Evolutionary conservation across 805 yeast species (phyloP).

Genomic region (Ogataea minuta): DNA sequence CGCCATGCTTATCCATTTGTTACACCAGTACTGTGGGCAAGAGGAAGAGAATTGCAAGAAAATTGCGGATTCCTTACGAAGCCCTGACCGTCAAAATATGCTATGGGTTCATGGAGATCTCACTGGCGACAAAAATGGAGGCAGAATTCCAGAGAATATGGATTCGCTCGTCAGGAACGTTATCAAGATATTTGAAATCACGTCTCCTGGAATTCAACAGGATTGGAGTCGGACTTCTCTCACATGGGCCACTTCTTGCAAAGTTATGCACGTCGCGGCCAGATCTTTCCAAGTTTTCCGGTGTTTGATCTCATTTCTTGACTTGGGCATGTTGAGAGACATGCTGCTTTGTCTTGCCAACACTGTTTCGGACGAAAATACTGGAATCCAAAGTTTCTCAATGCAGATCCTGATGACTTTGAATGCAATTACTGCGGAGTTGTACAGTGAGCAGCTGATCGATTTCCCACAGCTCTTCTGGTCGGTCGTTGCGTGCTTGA

Average conservation of each 20-base stretch:
- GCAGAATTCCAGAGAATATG: slow-evolving; percentile 84
- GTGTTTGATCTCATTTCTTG: slow-evolving; percentile 74
- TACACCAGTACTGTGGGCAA: slow-evolving; percentile 58
- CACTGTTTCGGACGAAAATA: slow-evolving; percentile 84
- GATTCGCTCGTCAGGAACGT: slow-evolving; percentile 66
- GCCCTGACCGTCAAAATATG: slow-evolving; percentile 45
- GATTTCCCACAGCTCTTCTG: slow-evolving; percentile 93
- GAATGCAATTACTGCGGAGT: slow-evolving; percentile 86
- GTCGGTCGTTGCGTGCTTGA: slow-evolving; percentile 89
- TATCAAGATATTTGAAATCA: slow-evolving; percentile 51
- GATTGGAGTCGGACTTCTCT: slow-evolving; percentile 86
- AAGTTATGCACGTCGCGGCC: slow-evolving; percentile 95
- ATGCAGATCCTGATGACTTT: slow-evolving; percentile 96
- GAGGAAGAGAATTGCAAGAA: slow-evolving; percentile 53
- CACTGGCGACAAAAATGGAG: slow-evolving; percentile 71
- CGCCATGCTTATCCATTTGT: slow-evolving; percentile 66
- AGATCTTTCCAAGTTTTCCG: slow-evolving; percentile 93
- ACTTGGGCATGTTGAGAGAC: slow-evolving; percentile 85
- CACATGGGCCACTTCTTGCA: slow-evolving; percentile 96
- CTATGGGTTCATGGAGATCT: slow-evolving; percentile 89
- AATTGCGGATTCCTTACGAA: slow-evolving; percentile 56
- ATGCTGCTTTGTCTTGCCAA: slow-evolving; percentile 91
- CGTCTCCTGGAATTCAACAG: slow-evolving; percentile 54
- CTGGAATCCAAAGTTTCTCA: slow-evolving; percentile 93
- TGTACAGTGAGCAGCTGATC: slow-evolving; percentile 72